These are phyloP conservation scores for Talaromyces thailandensis DNA, from an alignment of 495 filamentous ascomycete species.

Conservation along the genomic window DNA sequence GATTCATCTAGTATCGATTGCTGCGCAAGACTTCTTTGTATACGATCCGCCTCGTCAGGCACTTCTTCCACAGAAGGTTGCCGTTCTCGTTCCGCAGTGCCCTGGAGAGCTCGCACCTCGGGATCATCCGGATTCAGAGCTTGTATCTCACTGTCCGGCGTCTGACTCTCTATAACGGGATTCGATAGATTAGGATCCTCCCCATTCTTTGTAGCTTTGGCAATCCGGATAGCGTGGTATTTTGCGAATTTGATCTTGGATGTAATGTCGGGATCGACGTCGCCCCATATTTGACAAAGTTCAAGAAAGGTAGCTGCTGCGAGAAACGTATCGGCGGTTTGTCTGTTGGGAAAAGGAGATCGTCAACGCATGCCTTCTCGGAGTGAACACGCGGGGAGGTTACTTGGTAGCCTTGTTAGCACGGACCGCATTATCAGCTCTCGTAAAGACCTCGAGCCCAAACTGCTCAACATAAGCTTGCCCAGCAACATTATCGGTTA, in stretches of 20 bases:
- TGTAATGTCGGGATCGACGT: slow-evolving; percentile 63
- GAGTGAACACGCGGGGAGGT: slow-evolving; percentile 9
- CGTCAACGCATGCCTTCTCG: slow-evolving; percentile 1
- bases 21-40: slow-evolving; percentile 24
- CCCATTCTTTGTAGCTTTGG: slow-evolving; percentile 81
- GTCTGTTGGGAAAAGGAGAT: slow-evolving; percentile 37
- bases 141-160: slow-evolving; percentile 33
- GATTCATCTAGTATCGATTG: slow-evolving; percentile 38
- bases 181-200: slow-evolving; percentile 90
- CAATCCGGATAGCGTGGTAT: slow-evolving; percentile 86
- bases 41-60: slow-evolving; percentile 36
- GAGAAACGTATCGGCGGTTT: slow-evolving; percentile 88
- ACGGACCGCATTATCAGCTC: slow-evolving; percentile 72
- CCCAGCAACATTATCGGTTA: slow-evolving; percentile 74
- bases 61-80: slow-evolving; percentile 52
- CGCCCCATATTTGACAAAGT: slow-evolving; percentile 72
- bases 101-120: slow-evolving; percentile 49
- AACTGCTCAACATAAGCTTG: slow-evolving; percentile 94
- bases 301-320: slow-evolving; percentile 90
- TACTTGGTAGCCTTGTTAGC: slow-evolving; percentile 81
- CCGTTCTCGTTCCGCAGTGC: slow-evolving; percentile 26
- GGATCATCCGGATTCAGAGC: slow-evolving; percentile 48
- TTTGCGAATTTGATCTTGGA: slow-evolving; percentile 93
- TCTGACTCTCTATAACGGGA: slow-evolving; percentile 47
- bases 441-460: slow-evolving; percentile 73